phyloP scores from a whole-genome alignment of 2,329 filamentous ascomycete species.

The Phyllosticta citrichinensis region DNA sequence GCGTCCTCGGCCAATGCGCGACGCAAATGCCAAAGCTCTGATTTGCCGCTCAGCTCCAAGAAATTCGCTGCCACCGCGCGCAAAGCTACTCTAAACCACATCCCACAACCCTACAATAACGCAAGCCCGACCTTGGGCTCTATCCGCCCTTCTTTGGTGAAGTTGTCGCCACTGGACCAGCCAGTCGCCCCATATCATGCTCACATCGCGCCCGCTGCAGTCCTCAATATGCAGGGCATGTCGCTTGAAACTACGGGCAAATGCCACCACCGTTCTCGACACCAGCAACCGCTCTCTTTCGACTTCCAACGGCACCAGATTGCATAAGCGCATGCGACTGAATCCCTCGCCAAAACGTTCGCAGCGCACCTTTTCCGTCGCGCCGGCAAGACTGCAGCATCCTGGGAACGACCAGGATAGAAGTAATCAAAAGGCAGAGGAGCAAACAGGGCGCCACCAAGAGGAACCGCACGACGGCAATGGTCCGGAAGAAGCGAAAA shows the following conservation, averaged over 20 bases:
- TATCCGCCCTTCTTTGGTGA: not conserved
- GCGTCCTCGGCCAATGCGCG: not conserved
- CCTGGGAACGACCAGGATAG: not conserved
- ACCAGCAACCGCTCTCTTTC: not conserved
- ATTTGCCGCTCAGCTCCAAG: not conserved
- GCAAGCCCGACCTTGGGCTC: not conserved
- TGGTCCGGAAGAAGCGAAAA: not conserved
- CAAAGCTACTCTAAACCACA: not conserved
- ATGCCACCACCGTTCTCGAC: not conserved
- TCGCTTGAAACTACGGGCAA: not conserved
- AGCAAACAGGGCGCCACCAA: not conserved
- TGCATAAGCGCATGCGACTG: conserved; percentile 1
- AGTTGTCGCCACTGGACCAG: not conserved
- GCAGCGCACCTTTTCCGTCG: not conserved
- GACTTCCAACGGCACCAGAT: not conserved
- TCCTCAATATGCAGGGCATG: conserved; percentile 4
- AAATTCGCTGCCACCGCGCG: not conserved
- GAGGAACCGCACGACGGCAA: not conserved
- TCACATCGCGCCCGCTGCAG: conserved; percentile 3
- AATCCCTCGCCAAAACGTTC: not conserved
- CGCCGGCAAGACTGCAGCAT: not conserved
- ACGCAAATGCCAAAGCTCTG: not conserved
- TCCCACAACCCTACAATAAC: not conserved
- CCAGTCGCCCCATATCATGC: not conserved
- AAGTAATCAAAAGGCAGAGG: not conserved